A percentile compares a stretch with the other conserved stretches of the same genome.
These are phyloP conservation scores for Cyclotella choctawhatcheeana DNA, from an alignment of 108 stramenopile genomes.

Conservation along the genomic window DNA sequence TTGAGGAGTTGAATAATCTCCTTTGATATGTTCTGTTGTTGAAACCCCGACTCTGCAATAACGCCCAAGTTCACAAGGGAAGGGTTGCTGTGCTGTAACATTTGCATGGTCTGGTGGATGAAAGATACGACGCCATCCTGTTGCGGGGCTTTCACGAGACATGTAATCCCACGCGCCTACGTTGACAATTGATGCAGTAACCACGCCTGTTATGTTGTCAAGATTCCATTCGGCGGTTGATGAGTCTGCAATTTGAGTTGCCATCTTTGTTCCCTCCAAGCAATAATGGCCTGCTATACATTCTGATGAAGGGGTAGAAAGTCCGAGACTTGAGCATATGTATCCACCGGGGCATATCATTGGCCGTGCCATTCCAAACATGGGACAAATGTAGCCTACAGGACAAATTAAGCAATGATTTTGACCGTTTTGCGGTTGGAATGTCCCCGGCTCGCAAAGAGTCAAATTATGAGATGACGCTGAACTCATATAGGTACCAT, in stretches of 20 bases:
- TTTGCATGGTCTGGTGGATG: slow-evolving; percentile 26
- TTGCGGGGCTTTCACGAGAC: slow-evolving; percentile 29
- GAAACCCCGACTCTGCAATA: slow-evolving; percentile 76
- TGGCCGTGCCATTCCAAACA: slow-evolving; percentile 62
- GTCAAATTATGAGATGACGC: slow-evolving; percentile 62
- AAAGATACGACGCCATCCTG: slow-evolving; percentile 30
- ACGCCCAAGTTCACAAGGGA: slow-evolving; percentile 74
- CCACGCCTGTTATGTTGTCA: slow-evolving; percentile 44
- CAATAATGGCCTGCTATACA: slow-evolving; percentile 82
- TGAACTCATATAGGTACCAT: slow-evolving; percentile 48
- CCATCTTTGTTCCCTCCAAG: slow-evolving; percentile 57
- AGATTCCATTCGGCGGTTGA: slow-evolving; percentile 20
- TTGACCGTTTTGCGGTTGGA: slow-evolving; percentile 69
- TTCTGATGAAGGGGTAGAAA: slow-evolving; percentile 40
- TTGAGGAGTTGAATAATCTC: slow-evolving; percentile 83
- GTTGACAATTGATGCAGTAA: slow-evolving; percentile 17
- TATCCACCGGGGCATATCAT: slow-evolving; percentile 68
- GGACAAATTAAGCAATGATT: slow-evolving; percentile 67
- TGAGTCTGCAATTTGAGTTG: slow-evolving; percentile 9
- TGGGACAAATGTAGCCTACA: slow-evolving; percentile 77
- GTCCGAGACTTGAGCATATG: slow-evolving; percentile 70
- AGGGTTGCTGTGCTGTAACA: slow-evolving; percentile 62
- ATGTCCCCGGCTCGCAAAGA: slow-evolving; percentile 72
- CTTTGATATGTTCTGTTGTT: slow-evolving; percentile 34
- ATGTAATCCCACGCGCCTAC: slow-evolving; percentile 36